phyloP scores from a whole-genome alignment of 225 moss, liverwort and hornwort species.

The Asterella californica region DNA sequence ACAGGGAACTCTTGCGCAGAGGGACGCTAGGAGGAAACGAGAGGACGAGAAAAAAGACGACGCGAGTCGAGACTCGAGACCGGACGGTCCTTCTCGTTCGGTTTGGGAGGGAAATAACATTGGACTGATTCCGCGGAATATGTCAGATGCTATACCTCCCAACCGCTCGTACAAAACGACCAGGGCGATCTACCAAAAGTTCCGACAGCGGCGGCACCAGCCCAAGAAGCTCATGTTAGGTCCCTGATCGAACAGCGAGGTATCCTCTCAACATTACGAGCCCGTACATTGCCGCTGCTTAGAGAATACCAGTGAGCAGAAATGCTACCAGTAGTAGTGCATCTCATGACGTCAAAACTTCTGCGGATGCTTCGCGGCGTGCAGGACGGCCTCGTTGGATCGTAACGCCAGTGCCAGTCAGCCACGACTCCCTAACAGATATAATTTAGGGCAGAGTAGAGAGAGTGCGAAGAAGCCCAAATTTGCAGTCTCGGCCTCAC shows the following conservation, averaged over 20 bases:
- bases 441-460: not conserved
- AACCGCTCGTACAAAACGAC: conserved; percentile 4
- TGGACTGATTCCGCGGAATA: not conserved
- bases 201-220: not conserved
- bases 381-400: not conserved
- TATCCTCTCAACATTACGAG: not conserved
- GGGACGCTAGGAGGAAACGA: not conserved
- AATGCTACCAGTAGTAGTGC: not conserved
- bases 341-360: not conserved
- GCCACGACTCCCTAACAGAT: no score
- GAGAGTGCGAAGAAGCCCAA: not conserved
- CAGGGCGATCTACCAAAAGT: not conserved
- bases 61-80: not conserved
- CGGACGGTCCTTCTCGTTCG: not conserved
- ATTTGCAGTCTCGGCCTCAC: no score
- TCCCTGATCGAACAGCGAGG: not conserved
- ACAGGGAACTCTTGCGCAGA: not conserved
- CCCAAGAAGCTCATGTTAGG: not conserved
- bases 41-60: not conserved
- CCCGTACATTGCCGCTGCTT: not conserved
- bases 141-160: not conserved
- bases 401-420: not conserved
- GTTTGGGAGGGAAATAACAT: not conserved
- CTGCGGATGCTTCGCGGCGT: not conserved
- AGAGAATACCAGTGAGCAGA: not conserved